Base-by-base conservation (phyloP, 768 basidiomycete species). In the Boletellus sp. region DNA sequence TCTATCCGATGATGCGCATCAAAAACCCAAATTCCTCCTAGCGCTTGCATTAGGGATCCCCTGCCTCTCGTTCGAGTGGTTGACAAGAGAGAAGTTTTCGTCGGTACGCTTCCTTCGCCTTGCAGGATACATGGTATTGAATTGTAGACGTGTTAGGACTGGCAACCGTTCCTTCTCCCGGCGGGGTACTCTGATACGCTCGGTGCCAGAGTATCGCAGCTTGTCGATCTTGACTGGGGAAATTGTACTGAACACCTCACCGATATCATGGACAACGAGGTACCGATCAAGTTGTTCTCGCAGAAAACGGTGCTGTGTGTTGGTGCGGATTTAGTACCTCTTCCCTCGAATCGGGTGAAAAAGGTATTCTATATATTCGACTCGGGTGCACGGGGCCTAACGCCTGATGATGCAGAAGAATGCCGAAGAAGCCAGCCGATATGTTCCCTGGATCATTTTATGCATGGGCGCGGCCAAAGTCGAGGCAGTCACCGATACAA, bases 31-130 rank as follows among this genome's bases (percentile, higher is more conserved):
- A 66, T 92, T 79, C 59, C 72, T 95, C 46, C 75, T 85, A 3
- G 88, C 91, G 6, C 77, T 97, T 31, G 91, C 89, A 0, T 72
- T 93, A 35, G 93, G 93, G 11, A 83, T 96, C 45, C 94, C 94
- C 4, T 93, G 90, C 56, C 59, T 96, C 22, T 77, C 76, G 1
- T 64, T 75, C 6, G 68, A 74, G 11, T 93, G 84, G 79, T 62
- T 64, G 54, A 59, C 47, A 20, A 56, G 37, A 35, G 49, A 50
- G 34, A 51, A 64, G 72, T 64, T 63, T 10, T 58, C 63, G n/a
- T 44, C 51, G 54, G 68, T 69, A 62, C 31, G 60, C 9, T 45
- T 44, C 41, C 2, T 37, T 4, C 13, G 17, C 31, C 17, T 31
- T 17, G 40, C 33, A 13, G 33, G 16, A 39, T 51, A 55, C 20